Evolutionary conservation across 2,329 filamentous ascomycete species (phyloP).

Genomic region (Phoma sp.): DNA sequence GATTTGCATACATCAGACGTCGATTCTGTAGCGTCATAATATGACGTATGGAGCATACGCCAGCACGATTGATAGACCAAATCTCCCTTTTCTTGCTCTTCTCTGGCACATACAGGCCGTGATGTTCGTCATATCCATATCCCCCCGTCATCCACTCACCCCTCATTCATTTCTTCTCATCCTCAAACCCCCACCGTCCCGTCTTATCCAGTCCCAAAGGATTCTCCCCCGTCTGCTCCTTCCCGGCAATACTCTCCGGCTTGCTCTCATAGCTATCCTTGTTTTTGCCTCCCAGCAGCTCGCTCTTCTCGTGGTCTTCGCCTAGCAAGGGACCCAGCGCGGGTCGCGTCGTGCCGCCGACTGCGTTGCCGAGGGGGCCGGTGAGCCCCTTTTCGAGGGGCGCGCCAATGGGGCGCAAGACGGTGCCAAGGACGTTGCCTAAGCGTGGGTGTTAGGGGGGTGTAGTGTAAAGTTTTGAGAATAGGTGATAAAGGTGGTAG

Average conservation of each 20-base stretch:
- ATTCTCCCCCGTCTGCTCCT: slow-evolving; percentile 49
- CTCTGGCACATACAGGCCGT: neutral
- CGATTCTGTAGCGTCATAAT: neutral
- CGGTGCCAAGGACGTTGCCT: slow-evolving; percentile 48
- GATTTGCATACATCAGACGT: neutral
- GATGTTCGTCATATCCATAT: neutral
- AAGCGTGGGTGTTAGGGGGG: neutral
- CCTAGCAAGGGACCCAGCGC: slow-evolving; percentile 46
- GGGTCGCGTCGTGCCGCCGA: slow-evolving; percentile 47
- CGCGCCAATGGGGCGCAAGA: slow-evolving; percentile 48
- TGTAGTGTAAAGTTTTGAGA: neutral
- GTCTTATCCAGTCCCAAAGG: slow-evolving; percentile 50
- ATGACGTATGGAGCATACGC: neutral
- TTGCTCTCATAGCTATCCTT: slow-evolving; percentile 46
- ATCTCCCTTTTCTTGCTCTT: neutral
- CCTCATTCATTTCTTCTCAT: slow-evolving; percentile 14
- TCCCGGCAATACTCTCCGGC: slow-evolving; percentile 47
- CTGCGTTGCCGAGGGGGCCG: slow-evolving; percentile 43
- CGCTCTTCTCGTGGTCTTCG: slow-evolving; percentile 42
- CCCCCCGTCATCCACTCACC: neutral
- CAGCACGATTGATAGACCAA: neutral
- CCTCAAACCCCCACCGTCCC: slow-evolving; percentile 46
- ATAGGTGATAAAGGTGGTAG: too few species aligned
- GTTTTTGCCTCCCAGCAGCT: slow-evolving; percentile 49
- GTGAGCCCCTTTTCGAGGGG: slow-evolving; percentile 47